Evolutionary conservation across 768 basidiomycete genomes (phyloP).

Genomic region (Udeniomyces megalosporus): DNA sequence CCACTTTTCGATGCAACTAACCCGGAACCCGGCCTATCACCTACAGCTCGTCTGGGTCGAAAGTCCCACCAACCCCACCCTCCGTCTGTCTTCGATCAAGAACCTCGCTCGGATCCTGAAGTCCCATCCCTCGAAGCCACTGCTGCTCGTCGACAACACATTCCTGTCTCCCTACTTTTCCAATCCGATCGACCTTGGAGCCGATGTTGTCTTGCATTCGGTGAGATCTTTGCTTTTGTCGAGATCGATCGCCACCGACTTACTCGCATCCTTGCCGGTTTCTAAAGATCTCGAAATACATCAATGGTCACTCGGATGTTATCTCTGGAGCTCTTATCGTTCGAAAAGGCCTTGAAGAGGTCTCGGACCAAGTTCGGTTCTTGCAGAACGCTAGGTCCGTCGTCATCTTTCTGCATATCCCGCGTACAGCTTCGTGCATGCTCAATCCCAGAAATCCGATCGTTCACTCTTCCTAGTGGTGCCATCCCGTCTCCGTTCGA

Average conservation of each 20-base stretch:
- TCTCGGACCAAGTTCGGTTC: slow-evolving; percentile 53
- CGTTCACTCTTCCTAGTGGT: slow-evolving; percentile 21
- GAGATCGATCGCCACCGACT: slow-evolving; percentile 30
- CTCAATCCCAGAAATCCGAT: not conserved
- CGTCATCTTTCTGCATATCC: not conserved
- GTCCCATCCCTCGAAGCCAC: slow-evolving; percentile 41
- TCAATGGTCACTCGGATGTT: slow-evolving; percentile 67
- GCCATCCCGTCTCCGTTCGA: slow-evolving; percentile 42
- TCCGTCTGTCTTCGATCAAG: slow-evolving; percentile 65
- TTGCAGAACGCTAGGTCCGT: slow-evolving; percentile 49
- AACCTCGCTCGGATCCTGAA: slow-evolving; percentile 51
- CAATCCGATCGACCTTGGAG: slow-evolving; percentile 54
- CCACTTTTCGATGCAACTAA: not conserved
- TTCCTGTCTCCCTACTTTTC: slow-evolving; percentile 85
- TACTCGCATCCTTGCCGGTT: too few species aligned
- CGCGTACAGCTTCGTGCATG: too few species aligned
- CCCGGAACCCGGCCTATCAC: not conserved
- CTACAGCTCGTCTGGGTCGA: slow-evolving; percentile 82
- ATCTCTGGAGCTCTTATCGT: slow-evolving; percentile 73
- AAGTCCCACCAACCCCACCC: slow-evolving; percentile 84
- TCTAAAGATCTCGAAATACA: slow-evolving; percentile 43
- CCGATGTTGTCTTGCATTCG: slow-evolving; percentile 66
- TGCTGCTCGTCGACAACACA: slow-evolving; percentile 84
- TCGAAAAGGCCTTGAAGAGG: slow-evolving; percentile 32
- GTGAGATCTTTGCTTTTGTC: too few species aligned